Conservation (phyloP, 2,329 filamentous ascomycete genomes). For the Myriosclerotinia duriaeana region DNA sequence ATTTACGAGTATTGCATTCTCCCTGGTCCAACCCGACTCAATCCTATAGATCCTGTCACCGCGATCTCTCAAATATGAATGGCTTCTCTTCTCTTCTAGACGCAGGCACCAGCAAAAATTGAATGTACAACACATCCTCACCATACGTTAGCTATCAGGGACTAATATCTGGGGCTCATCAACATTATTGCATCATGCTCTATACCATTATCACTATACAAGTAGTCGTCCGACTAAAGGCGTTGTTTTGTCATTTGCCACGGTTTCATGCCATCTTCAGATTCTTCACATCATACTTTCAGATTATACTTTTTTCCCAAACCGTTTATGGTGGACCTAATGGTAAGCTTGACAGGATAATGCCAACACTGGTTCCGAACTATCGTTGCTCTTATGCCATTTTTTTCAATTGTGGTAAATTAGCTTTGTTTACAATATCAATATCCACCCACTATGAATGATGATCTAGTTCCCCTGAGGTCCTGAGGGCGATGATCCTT, state of each 20-base stretch:
- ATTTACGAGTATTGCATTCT: not conserved
- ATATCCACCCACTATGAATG: constrained; percentile 15
- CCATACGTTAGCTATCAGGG: not conserved
- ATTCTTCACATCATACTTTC: not conserved
- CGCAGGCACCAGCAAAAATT: constrained; percentile 8
- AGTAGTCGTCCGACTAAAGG: not conserved
- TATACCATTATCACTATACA: not conserved
- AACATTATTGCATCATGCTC: not conserved
- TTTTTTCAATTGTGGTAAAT: constrained; percentile 17
- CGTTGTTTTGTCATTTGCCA: constrained; percentile 8
- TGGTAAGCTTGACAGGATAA: constrained; percentile 12
- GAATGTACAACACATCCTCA: constrained; percentile 7
- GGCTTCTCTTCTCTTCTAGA: not conserved
- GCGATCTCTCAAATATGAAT: constrained; percentile 14
- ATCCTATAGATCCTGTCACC: constrained; percentile 16
- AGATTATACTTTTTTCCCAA: constrained; percentile 6
- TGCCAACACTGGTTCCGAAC: constrained; percentile 8
- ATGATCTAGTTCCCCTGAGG: constrained; percentile 2
- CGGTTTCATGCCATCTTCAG: constrained; percentile 1
- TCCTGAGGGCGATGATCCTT: too few species aligned
- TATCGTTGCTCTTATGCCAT: constrained; percentile 12
- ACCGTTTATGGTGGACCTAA: constrained; percentile 3
- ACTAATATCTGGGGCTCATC: not conserved
- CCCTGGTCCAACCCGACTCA: constrained; percentile 10
- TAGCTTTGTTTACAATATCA: constrained; percentile 12